phyloP scores from a whole-genome alignment of 2,329 filamentous ascomycete species.

The Alternaria burnsii region DNA sequence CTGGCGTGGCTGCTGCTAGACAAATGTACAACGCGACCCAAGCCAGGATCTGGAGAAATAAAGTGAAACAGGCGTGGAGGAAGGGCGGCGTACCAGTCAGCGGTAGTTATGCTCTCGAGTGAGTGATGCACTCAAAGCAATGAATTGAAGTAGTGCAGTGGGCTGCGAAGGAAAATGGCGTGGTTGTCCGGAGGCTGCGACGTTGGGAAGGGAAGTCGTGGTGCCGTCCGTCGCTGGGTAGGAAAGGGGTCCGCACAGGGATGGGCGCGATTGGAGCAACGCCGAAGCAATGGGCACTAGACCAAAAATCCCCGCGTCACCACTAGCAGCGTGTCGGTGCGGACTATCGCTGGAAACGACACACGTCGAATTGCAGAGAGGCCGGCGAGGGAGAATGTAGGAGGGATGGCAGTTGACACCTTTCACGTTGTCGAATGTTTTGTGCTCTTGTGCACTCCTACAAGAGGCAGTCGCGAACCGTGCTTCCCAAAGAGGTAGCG shows the following conservation, averaged over 20 bases:
- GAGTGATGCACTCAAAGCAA: slow-evolving; percentile 47
- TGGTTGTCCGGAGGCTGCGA: slow-evolving; percentile 42
- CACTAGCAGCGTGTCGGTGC: slow-evolving; percentile 16
- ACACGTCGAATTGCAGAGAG: slow-evolving; percentile 7
- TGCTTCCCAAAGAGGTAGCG: slow-evolving; percentile 30
- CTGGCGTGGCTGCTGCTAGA: slow-evolving; percentile 37
- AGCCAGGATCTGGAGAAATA: slow-evolving; percentile 46
- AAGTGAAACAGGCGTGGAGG: slow-evolving; percentile 36
- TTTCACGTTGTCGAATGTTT: slow-evolving; percentile 21
- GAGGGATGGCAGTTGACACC: slow-evolving; percentile 38
- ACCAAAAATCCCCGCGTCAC: slow-evolving; percentile 43
- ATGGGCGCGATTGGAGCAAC: slow-evolving; percentile 45
- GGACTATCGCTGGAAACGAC: slow-evolving; percentile 11
- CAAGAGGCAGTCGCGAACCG: slow-evolving; percentile 34
- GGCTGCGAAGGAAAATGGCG: slow-evolving; percentile 39
- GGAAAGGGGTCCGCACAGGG: slow-evolving; percentile 50
- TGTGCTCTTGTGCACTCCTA: slow-evolving; percentile 24
- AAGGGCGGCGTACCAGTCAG: slow-evolving; percentile 48
- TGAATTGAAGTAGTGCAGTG: slow-evolving; percentile 32
- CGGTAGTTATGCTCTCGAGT: slow-evolving; percentile 47
- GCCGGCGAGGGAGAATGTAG: background rate
- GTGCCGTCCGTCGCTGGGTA: slow-evolving; percentile 41
- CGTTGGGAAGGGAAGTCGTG: slow-evolving; percentile 47
- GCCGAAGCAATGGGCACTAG: slow-evolving; percentile 45
- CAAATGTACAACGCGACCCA: slow-evolving; percentile 45